These are phyloP conservation scores for Colletotrichum plurivorum DNA, from an alignment of 2,329 filamentous ascomycete genomes.

Conservation along the genomic window DNA sequence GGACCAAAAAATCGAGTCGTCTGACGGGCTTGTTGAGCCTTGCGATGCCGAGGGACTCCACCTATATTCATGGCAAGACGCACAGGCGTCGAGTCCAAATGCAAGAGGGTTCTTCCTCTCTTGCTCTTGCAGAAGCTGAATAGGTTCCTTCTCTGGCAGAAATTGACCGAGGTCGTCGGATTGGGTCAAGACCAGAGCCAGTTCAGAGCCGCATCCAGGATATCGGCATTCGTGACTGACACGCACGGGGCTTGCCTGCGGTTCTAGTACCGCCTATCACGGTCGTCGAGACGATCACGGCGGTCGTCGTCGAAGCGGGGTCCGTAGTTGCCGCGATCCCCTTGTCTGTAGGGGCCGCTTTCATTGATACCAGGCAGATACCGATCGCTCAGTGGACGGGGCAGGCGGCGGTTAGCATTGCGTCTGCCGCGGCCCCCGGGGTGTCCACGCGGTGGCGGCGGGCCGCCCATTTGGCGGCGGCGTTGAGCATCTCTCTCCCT, in stretches of 20 bases:
- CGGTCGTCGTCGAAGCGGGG: slow-evolving; percentile 43
- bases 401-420: slow-evolving; percentile 28
- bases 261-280: background rate
- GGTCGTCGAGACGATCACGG: background rate
- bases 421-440: slow-evolving; percentile 16
- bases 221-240: no score
- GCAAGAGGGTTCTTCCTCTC: no score
- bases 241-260: background rate
- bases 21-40: no score
- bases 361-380: slow-evolving; percentile 49
- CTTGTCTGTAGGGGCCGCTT: slow-evolving; percentile 41
- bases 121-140: no score
- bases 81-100: no score
- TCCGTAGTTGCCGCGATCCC: slow-evolving; percentile 42
- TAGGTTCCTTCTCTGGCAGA: no score
- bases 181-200: no score
- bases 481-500: slow-evolving; percentile 65
- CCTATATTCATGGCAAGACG: no score
- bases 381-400: slow-evolving; percentile 49
- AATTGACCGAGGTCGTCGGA: no score
- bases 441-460: slow-evolving; percentile 39
- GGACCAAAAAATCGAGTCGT: no score
- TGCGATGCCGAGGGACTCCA: no score
- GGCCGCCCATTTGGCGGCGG: slow-evolving; percentile 45
- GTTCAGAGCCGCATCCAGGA: no score